These are phyloP conservation scores for Cardiospermum halicacabum DNA, from an alignment of 345 rosid genomes.

Conservation along the genomic window DNA sequence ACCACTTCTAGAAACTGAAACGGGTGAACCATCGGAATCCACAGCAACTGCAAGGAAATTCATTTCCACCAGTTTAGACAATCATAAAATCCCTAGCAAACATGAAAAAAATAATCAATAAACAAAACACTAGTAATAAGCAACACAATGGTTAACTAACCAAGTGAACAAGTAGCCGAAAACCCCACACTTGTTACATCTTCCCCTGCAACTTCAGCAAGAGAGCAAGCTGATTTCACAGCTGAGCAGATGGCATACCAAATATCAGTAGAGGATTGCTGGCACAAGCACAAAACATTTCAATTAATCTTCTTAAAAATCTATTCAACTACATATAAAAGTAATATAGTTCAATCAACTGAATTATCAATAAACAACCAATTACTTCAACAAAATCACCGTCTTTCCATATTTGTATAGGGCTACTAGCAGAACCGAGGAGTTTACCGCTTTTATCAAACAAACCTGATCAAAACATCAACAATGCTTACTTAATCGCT, in stretches of 20 bases:
- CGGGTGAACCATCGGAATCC: slow-evolving; percentile 92
- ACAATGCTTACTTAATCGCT: no score
- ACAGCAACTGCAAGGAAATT: slow-evolving; percentile 66
- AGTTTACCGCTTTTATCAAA: slow-evolving; percentile 86
- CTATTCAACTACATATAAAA: not conserved
- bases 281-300: slow-evolving; percentile 10
- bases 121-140: not conserved
- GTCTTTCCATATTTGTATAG: slow-evolving; percentile 94
- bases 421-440: slow-evolving; percentile 75
- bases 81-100: not conserved
- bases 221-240: slow-evolving; percentile 67
- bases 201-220: slow-evolving; percentile 59
- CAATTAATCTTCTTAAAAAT: not conserved
- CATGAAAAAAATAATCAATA: not conserved
- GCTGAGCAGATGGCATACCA: slow-evolving; percentile 98
- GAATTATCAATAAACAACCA: not conserved
- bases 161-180: slow-evolving; percentile 97
- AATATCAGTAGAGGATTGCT: slow-evolving; percentile 99
- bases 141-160: slow-evolving; percentile 31
- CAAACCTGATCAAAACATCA: slow-evolving; percentile 44
- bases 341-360: not conserved
- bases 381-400: slow-evolving; percentile 79
- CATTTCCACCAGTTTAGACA: not conserved
- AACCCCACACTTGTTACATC: slow-evolving; percentile 78
- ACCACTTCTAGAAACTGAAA: slow-evolving; percentile 95